Evolutionary conservation across 768 basidiomycete species (phyloP), one percentile per base, ranked within the genome.

Genomic region (Tricholoma saponaceum): DNA sequence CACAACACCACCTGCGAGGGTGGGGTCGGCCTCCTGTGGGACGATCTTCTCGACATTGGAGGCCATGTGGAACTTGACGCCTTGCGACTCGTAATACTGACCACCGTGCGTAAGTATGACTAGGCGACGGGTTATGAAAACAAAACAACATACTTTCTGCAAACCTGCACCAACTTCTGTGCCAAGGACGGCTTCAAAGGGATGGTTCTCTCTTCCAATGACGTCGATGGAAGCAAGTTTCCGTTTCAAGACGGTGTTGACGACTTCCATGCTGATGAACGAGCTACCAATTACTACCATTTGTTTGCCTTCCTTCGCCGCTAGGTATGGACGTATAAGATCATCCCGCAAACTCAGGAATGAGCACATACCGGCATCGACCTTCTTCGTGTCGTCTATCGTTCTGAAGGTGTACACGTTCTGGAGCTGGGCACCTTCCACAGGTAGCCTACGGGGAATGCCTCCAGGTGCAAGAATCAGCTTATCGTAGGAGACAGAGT

Each of bases 231-330:
- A 88, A 12, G 87, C 87, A 20, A 92, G 85, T 62, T 88, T 87
- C 54, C 89, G 84, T 63, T 84, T 85, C 7, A 83, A 70, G 2
- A 89, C 72, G 0, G 91, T 89, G n/a, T 76, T 79, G 6, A 92
- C 91, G n/a, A 93, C 76, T 69, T 95, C 91, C 92, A 97, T 92
- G 56, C 89, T 85, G 64, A 97, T 97, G 75, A 95, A 97, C 13
- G 89, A 91, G 51, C 86, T 89, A 2, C 95, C 95, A 60, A 96
- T 87, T 12, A 95, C 82, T 30, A 93, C 92, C 58, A 89, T 70
- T 51, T 78, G 77, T 71, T 92, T 90, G 32, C 88, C 87, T 61
- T 90, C 87, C 72, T 88, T 74, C 33, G 80, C 81, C 51, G 80
- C 86, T 89, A 39, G 49, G 56, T 44, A 28, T 39, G 9, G 54